These are phyloP conservation scores for Podila verticillata DNA, from an alignment of 192 early-diverging fungal genomes.

Conservation along the genomic window DNA sequence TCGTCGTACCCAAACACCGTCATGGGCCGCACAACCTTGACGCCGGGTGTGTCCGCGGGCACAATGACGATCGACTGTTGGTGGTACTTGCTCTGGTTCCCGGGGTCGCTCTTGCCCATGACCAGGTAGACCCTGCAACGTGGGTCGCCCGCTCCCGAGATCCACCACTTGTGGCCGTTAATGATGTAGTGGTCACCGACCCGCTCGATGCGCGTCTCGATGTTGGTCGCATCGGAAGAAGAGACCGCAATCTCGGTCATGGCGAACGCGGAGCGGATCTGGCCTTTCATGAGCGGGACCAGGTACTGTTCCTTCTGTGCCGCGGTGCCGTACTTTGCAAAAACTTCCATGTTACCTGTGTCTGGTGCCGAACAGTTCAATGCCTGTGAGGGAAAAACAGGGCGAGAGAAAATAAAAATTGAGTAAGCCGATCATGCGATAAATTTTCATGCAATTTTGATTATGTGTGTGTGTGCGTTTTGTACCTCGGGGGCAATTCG, in stretches of 20 bases:
- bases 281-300: slow-evolving; percentile 86
- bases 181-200: slow-evolving; percentile 73
- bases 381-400: slow-evolving; percentile 55
- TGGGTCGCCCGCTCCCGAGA: slow-evolving; percentile 95
- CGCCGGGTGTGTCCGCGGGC: slow-evolving; percentile 83
- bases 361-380: slow-evolving; percentile 95
- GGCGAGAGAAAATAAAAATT: background rate
- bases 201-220: slow-evolving; percentile 83
- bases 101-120: slow-evolving; percentile 90
- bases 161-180: slow-evolving; percentile 97
- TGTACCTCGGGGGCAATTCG: slow-evolving; percentile 83
- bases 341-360: slow-evolving; percentile 99
- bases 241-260: slow-evolving; percentile 98
- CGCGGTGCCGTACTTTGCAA: slow-evolving; percentile 91
- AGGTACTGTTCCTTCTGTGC: slow-evolving; percentile 86
- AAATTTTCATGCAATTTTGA: too few species aligned
- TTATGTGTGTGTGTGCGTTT: too few species aligned
- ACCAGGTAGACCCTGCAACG: slow-evolving; percentile 90
- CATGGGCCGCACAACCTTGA: slow-evolving; percentile 88
- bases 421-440: too few species aligned
- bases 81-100: slow-evolving; percentile 71
- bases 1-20: slow-evolving; percentile 95
- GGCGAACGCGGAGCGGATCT: slow-evolving; percentile 96
- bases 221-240: slow-evolving; percentile 98
- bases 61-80: slow-evolving; percentile 95